Conservation (phyloP, 345 rosid genomes). For the Orychophragmus violaceus region DNA sequence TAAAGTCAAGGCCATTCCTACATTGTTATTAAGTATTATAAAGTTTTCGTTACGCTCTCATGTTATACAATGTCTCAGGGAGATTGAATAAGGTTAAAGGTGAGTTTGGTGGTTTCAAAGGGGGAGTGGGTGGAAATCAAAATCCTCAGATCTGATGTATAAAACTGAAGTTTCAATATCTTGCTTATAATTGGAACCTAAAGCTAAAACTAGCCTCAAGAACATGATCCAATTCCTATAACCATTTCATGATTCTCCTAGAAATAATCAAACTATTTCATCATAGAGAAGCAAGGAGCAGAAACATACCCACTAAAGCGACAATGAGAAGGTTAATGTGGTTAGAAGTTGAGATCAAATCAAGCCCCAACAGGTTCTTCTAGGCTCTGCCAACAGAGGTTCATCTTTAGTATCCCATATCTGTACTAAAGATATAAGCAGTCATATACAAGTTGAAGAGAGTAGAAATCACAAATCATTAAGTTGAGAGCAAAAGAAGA, state of each 20-base stretch:
- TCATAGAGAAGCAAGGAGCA: neutral
- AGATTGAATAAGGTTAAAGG: no score
- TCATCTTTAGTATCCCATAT: neutral
- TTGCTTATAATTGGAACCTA: neutral
- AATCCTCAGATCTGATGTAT: no score
- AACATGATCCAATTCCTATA: neutral
- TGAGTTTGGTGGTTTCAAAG: no score
- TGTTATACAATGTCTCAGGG: no score
- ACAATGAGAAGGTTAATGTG: neutral
- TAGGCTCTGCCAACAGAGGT: neutral
- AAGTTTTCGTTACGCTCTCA: neutral
- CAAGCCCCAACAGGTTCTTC: neutral
- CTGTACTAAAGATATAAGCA: neutral
- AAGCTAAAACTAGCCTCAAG: neutral
- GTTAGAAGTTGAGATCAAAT: neutral
- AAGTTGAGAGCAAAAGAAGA: neutral
- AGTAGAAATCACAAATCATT: neutral
- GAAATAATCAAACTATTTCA: neutral
- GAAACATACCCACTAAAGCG: conserved; percentile 15
- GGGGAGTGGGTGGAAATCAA: no score
- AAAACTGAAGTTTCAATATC: neutral
- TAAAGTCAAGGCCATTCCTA: neutral
- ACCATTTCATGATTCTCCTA: neutral
- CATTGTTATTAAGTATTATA: neutral
- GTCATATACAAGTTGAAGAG: neutral